Base-by-base conservation (phyloP, 768 basidiomycete genomes). In the Xerocomellus amylosporus region DNA sequence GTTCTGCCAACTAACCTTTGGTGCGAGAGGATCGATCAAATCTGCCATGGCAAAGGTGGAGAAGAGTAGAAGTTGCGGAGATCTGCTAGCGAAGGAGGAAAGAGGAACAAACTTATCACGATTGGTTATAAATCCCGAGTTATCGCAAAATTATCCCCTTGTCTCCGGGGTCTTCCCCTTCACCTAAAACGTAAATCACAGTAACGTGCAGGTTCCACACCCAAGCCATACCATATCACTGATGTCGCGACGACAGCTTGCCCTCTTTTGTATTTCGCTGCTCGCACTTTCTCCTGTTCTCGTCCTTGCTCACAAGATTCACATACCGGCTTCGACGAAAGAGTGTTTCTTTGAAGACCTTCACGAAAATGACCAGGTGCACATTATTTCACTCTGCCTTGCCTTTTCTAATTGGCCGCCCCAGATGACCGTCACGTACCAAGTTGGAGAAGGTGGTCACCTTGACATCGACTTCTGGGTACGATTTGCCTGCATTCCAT, bases 341-440 rank as follows among this genome's bases (percentile, higher is more conserved):
- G 93, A 96, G 66, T 97, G 93, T 73, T 97, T 93, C 78, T 96
- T 97, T 68, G 94, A 97, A 73, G 93, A 96, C 74, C 80, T 95
- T 12, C 91, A 94, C 64, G 76, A 82, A 58, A 85, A 93, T 69
- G 93, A 96, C 84, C 90, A 94, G 79, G 91, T 89, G 58, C 53
- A 64, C 60, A 33, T 17, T 2, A 20, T 30, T 10, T 24, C 38
- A n/a, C 34, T 10, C 10, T 45, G 1, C n/a, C n/a, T 13, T 40
- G 12, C 55, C 8, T 26, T 44, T 44, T 40, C 37, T 42, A 19
- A 56, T 24, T 17, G 46, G 31, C 33, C 19, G 31, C 13, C 49
- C 33, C 64, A 98, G 95, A 98, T 99, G 97, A 96, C 96, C 24
- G 90, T 99, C 46, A 97, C 96, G 37, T 99, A 98, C 70, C 97